phyloP scores from a whole-genome alignment of 768 basidiomycete genomes.

The Trametes elegans region DNA sequence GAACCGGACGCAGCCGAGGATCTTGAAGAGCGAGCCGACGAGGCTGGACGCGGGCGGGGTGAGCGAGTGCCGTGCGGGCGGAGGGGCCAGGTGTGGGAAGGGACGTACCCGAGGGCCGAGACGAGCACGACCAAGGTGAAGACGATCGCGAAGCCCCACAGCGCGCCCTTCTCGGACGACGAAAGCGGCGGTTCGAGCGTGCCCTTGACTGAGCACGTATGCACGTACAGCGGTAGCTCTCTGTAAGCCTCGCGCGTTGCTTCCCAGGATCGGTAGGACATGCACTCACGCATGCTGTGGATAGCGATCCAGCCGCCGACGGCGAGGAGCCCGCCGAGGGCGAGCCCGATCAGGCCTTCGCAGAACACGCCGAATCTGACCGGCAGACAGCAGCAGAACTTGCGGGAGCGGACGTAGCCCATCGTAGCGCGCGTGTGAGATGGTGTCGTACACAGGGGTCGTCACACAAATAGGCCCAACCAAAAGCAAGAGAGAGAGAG shows the following conservation, averaged over 20 bases:
- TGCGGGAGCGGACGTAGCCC: constrained; percentile 51
- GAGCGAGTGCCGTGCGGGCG: constrained; percentile 17
- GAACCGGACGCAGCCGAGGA: constrained; percentile 40
- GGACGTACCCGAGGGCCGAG: constrained; percentile 52
- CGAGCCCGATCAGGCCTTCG: constrained; percentile 42
- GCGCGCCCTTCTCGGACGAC: constrained; percentile 38
- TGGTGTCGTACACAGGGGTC: too few relatives aligned
- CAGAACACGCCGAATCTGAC: constrained; percentile 65
- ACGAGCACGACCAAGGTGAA: constrained; percentile 48
- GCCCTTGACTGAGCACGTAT: constrained; percentile 9
- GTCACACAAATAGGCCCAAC: too few relatives aligned
- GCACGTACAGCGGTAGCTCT: background rate
- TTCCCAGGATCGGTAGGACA: background rate
- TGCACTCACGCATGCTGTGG: constrained; percentile 40
- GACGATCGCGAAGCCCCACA: constrained; percentile 46
- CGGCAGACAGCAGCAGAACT: constrained; percentile 65
- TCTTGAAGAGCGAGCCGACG: constrained; percentile 44
- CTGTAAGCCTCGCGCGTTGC: background rate
- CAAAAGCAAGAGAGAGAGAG: background rate
- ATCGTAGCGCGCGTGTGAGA: constrained; percentile 35
- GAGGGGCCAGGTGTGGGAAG: background rate
- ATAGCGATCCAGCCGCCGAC: constrained; percentile 48
- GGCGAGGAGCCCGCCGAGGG: constrained; percentile 44
- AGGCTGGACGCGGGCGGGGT: constrained; percentile 30
- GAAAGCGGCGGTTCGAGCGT: constrained; percentile 37